A percentile compares a stretch with the other conserved stretches of the same genome.
phyloP scores from a whole-genome alignment of 2,329 filamentous ascomycete species.

The Aspergillus melleus region DNA sequence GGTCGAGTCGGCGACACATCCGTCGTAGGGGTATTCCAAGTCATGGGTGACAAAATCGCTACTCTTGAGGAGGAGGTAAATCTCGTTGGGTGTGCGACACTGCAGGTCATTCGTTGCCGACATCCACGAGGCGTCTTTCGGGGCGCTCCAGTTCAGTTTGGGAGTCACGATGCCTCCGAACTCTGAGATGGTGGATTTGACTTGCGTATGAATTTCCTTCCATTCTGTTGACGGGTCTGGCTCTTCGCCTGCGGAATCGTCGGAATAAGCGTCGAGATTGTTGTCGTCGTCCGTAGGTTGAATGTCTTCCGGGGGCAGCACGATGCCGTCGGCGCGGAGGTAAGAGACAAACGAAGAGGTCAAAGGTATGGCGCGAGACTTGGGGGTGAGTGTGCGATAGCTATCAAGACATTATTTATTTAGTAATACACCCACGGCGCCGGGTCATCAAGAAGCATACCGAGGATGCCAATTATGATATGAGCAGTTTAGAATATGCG shows the following conservation, averaged over 20 bases:
- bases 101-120: slow-evolving; percentile 84
- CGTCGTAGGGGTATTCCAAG: slow-evolving; percentile 88
- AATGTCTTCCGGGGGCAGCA: slow-evolving; percentile 61
- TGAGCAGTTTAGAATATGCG: slow-evolving; percentile 91
- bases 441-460: slow-evolving; percentile 41
- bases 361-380: slow-evolving; percentile 80
- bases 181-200: slow-evolving; percentile 74
- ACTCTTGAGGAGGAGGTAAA: slow-evolving; percentile 91
- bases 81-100: slow-evolving; percentile 82
- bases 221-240: slow-evolving; percentile 57
- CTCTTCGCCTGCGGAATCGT: slow-evolving; percentile 59
- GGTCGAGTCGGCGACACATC: slow-evolving; percentile 51
- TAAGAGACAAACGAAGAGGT: slow-evolving; percentile 76
- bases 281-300: slow-evolving; percentile 43
- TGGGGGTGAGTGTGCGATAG: slow-evolving; percentile 78
- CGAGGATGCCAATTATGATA: slow-evolving; percentile 89
- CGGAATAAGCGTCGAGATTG: slow-evolving; percentile 53
- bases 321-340: slow-evolving; percentile 87
- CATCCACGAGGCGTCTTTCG: slow-evolving; percentile 96
- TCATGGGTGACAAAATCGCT: slow-evolving; percentile 95
- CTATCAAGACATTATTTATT: slow-evolving; percentile 40
- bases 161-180: slow-evolving; percentile 84
- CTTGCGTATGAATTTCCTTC: slow-evolving; percentile 72
- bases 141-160: slow-evolving; percentile 96
- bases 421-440: neutral